These are phyloP conservation scores for Mortierella sp. DNA, from an alignment of 371 early-diverging fungal species.

Conservation along the genomic window DNA sequence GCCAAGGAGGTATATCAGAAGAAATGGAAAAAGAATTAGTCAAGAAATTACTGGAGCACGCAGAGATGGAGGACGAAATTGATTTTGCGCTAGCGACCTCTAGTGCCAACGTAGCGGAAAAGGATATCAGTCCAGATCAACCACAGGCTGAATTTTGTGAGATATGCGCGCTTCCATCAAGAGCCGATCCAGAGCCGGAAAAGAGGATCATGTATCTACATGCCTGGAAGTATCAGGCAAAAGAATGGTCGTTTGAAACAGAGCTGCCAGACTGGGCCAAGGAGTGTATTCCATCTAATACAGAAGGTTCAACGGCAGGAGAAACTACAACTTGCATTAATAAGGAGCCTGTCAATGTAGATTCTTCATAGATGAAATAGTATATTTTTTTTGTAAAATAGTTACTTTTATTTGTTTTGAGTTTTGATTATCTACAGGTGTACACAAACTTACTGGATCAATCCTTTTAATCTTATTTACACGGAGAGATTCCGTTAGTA, in stretches of 20 bases:
- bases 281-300: conserved; percentile 26
- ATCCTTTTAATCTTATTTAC: too few relatives aligned
- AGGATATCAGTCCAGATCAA: conserved; percentile 4
- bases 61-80: conserved; percentile 50
- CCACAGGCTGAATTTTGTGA: conserved; percentile 41
- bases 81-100: conserved; percentile 36
- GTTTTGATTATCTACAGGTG: neutral
- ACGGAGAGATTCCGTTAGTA: too few relatives aligned
- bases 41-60: conserved; percentile 32
- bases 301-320: neutral
- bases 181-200: conserved; percentile 74
- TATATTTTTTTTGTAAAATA: neutral
- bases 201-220: conserved; percentile 88
- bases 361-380: neutral
- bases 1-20: conserved; percentile 63
- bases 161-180: conserved; percentile 38
- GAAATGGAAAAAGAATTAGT: conserved; percentile 47
- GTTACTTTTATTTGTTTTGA: neutral
- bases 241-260: conserved; percentile 83
- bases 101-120: neutral
- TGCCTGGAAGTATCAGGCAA: conserved; percentile 79
- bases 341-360: neutral
- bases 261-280: conserved; percentile 84
- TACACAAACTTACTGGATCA: neutral
- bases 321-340: neutral